Conservation (phyloP, 108 stramenopile species). For the Schizochytrium sp. region DNA sequence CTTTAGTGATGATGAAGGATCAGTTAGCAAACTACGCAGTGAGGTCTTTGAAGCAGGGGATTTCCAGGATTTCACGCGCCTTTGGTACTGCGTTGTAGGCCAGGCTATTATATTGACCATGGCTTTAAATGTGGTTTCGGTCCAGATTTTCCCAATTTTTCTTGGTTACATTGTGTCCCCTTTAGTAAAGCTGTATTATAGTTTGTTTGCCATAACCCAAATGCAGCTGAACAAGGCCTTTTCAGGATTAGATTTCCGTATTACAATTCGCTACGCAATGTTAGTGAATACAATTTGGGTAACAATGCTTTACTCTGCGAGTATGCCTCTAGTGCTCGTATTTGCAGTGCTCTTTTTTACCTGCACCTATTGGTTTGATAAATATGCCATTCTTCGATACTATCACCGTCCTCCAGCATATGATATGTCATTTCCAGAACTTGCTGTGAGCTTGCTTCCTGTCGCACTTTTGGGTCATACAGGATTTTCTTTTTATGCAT, state of each 20-base stretch:
- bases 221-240: not conserved
- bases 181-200: not conserved
- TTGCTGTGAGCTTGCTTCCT: conserved; percentile 2
- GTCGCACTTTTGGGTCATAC: not conserved
- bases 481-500: conserved; percentile 23
- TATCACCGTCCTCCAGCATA: not conserved
- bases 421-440: conserved; percentile 12
- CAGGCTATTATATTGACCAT: conserved; percentile 27
- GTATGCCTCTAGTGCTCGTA: conserved; percentile 14
- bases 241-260: not conserved
- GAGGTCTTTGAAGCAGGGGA: conserved; percentile 2
- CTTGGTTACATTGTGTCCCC: not conserved
- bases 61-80: not conserved
- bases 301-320: conserved; percentile 18
- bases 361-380: conserved; percentile 40
- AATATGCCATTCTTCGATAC: conserved; percentile 18
- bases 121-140: not conserved
- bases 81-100: conserved; percentile 33
- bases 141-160: not conserved
- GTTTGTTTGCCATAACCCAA: not conserved
- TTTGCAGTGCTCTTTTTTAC: conserved; percentile 11
- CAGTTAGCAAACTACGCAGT: not conserved
- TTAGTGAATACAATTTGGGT: conserved; percentile 22
- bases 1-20: not conserved
- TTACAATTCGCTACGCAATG: conserved; percentile 17